A percentile compares a stretch with the other conserved stretches of the same genome.
These are phyloP conservation scores for Chrysanthemum makinoi DNA, from an alignment of 129 eudicot species.

Conservation along the genomic window DNA sequence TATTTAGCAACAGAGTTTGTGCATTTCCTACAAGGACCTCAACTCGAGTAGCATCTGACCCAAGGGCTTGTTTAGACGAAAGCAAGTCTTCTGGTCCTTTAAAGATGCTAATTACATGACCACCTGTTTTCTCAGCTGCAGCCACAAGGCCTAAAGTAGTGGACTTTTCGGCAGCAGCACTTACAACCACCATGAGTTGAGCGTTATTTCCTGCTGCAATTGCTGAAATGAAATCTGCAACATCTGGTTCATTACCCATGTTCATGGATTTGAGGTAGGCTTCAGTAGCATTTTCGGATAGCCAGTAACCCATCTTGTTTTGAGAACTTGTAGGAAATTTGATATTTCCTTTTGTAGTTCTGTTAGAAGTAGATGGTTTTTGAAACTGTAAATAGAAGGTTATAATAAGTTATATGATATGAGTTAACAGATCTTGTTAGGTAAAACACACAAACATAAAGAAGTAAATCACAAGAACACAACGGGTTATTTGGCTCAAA, in stretches of 20 bases:
- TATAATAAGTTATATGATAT: constrained; percentile 21
- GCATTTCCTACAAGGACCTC: constrained; percentile 64
- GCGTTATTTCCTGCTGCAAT: constrained; percentile 90
- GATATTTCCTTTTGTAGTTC: constrained; percentile 3
- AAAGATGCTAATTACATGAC: constrained; percentile 68
- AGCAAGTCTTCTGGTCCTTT: constrained; percentile 34
- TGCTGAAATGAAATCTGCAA: constrained; percentile 86
- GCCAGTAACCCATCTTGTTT: constrained; percentile 72
- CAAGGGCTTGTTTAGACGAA: constrained; percentile 33
- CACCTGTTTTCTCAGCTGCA: constrained; percentile 91
- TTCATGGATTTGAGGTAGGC: constrained; percentile 87
- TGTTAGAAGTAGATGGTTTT: constrained; percentile 26
- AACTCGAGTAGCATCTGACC: constrained; percentile 36
- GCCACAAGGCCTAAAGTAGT: constrained; percentile 77
- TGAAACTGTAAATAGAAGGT: constrained; percentile 17
- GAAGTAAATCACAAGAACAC: no score
- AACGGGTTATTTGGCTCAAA: no score
- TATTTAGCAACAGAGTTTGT: constrained; percentile 34
- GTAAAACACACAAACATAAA: no score
- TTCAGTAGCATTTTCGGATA: constrained; percentile 87
- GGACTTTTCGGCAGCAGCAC: constrained; percentile 51
- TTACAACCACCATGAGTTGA: constrained; percentile 64
- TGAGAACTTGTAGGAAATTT: neutral
- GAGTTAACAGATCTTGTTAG: neutral
- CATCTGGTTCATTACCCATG: constrained; percentile 73